phyloP scores from a whole-genome alignment of 495 filamentous ascomycete species.

The Penicillium soppii region DNA sequence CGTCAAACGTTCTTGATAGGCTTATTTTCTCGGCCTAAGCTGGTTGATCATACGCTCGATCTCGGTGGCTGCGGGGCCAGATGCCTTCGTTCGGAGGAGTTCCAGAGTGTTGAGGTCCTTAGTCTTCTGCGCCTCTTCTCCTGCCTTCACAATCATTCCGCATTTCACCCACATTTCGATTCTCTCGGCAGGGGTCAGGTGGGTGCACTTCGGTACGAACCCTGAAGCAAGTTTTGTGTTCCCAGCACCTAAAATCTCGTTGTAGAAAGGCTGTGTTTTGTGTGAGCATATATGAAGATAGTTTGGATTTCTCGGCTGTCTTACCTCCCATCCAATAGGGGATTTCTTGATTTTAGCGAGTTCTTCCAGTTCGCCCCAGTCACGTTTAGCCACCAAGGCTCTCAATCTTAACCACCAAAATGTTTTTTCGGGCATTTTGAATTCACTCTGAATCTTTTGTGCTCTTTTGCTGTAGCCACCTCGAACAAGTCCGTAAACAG shows the following conservation, averaged over 20 bases:
- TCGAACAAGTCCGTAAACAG: slow-evolving; percentile 77
- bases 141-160: slow-evolving; percentile 85
- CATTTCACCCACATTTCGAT: slow-evolving; percentile 97
- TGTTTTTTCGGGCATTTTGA: slow-evolving; percentile 87
- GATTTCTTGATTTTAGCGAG: slow-evolving; percentile 66
- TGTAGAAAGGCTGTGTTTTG: slow-evolving; percentile 75
- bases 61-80: slow-evolving; percentile 53
- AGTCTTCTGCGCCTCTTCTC: slow-evolving; percentile 81
- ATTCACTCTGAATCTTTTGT: slow-evolving; percentile 83
- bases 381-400: slow-evolving; percentile 81
- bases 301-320: slow-evolving; percentile 16
- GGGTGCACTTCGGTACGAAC: slow-evolving; percentile 86
- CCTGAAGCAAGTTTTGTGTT: slow-evolving; percentile 80
- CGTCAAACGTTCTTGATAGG: slow-evolving; percentile 5
- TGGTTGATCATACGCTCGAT: slow-evolving; percentile 63
- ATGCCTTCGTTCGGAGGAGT: slow-evolving; percentile 55
- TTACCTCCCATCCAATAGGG: slow-evolving; percentile 96
- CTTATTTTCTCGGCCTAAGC: slow-evolving; percentile 49
- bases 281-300: slow-evolving; percentile 23
- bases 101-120: slow-evolving; percentile 73
- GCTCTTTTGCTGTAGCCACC: slow-evolving; percentile 75
- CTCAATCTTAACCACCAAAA: slow-evolving; percentile 89
- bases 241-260: slow-evolving; percentile 81
- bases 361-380: slow-evolving; percentile 92
- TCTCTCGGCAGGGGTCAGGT: slow-evolving; percentile 58